Percentiles rank a stretch among this genome's conserved stretches.
Conservation (phyloP, 805 yeast species). For the Teunomyces gatunensis region DNA sequence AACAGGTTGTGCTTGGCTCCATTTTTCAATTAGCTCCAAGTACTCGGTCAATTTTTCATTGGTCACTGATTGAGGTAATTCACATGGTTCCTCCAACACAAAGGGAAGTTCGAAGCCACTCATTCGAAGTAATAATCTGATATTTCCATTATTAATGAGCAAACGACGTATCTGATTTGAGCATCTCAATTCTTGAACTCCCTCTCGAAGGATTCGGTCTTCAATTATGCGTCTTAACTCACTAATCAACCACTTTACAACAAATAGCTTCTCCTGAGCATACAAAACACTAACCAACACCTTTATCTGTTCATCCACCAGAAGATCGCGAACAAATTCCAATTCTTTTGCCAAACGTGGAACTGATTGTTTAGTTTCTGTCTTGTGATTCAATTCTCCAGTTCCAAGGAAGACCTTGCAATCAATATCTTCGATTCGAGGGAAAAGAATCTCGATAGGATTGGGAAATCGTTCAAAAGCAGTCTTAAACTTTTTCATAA, state of each 20-base stretch:
- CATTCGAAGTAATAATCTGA: conserved; percentile 42
- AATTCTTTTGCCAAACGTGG: conserved; percentile 35
- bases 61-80: conserved; percentile 32
- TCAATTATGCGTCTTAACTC: conserved; percentile 33
- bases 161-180: conserved; percentile 20
- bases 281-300: conserved; percentile 49
- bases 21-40: conserved; percentile 39
- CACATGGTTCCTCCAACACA: conserved; percentile 37
- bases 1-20: conserved; percentile 36
- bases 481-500: conserved; percentile 56
- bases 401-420: conserved; percentile 52
- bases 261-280: conserved; percentile 40
- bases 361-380: conserved; percentile 11
- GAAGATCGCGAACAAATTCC: conserved; percentile 28
- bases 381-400: conserved; percentile 48
- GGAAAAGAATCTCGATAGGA: conserved; percentile 67
- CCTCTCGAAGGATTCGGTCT: conserved; percentile 11
- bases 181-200: conserved; percentile 11
- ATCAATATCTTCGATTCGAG: conserved; percentile 49
- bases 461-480: conserved; percentile 49
- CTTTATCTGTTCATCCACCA: conserved; percentile 47
- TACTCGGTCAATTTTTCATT: conserved; percentile 31
- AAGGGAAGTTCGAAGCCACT: conserved; percentile 48
- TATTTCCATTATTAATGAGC: conserved; percentile 46
- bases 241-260: conserved; percentile 44